Base-by-base conservation (phyloP, 164 flowering plant species). In the Stephania japonica region DNA sequence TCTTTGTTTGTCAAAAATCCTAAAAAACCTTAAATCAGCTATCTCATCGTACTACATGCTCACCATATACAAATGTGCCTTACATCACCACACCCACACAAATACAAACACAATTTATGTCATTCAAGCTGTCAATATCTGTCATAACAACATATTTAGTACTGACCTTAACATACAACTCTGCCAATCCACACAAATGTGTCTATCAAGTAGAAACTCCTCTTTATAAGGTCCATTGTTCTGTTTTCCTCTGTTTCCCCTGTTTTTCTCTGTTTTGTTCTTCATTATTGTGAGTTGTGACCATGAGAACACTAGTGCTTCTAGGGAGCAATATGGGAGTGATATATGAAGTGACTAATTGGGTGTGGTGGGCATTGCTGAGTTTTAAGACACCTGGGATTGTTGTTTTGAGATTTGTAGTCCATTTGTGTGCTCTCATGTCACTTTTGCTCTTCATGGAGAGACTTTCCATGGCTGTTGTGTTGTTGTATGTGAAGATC, bases 381-480 rank as follows among this genome's bases (percentile, higher is more conserved):
- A 59, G 49, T 18, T 67, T 87, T n/a, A 74, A 80, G 65, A 74
- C 65, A 19, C 86, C 87, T 21, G 70, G 85, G 42, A 66, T 87
- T 44, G 79, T 78, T 10, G 13, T 82, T 49, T 78, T 90, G 12
- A 38, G 68, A 4, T 16, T 75, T 27, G 83, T 85, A 2, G 71
- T 90, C 7, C 38, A 69, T 41, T 4, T 86, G 50, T 88, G 94
- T 74, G 79, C 83, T 18, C 79, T 61, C 19, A 88, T 88, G 92
- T 90, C 94, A 9, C 41, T 85, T 13, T 88, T 90, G 91, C 83
- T 90, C 44, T 87, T 90, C 71, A 9, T 79, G 6, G 92, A 90
- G 69, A 72, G 92, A 16, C 83, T 90, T 12, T 87, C 82, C 78
- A 88, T 88, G 94, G 86, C 87, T 0, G 47, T 79, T 18, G 89